phyloP scores from a whole-genome alignment of 1,139 yeast genomes.

The Williopsis jadinii region DNA sequence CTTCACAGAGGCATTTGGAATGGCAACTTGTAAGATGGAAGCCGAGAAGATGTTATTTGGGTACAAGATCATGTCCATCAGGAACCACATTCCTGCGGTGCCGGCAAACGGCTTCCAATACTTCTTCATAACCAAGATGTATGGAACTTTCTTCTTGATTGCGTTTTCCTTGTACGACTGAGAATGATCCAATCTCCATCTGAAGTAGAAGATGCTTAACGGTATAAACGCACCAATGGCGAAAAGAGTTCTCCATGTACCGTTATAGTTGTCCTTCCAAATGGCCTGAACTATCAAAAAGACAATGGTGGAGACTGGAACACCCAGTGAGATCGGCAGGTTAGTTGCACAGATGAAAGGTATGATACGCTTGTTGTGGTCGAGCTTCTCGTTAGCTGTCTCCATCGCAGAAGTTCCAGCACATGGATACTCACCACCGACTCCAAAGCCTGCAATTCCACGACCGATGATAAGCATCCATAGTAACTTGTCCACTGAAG shows the following conservation, averaged over 20 bases:
- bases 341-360: constrained; percentile 41
- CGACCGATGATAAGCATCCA: constrained; percentile 67
- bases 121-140: constrained; percentile 38
- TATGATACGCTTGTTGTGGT: constrained; percentile 36
- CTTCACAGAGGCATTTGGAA: constrained; percentile 18
- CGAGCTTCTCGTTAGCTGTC: constrained; percentile 63
- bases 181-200: constrained; percentile 42
- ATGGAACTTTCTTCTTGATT: constrained; percentile 37
- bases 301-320: constrained; percentile 42
- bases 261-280: constrained; percentile 23
- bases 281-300: constrained; percentile 43
- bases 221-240: constrained; percentile 52
- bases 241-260: constrained; percentile 45
- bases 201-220: constrained; percentile 41
- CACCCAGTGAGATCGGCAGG: constrained; percentile 44
- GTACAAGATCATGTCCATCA: constrained; percentile 45
- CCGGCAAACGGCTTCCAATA: constrained; percentile 42
- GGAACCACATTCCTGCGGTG: constrained; percentile 42
- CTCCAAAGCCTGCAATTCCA: constrained; percentile 64
- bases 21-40: constrained; percentile 29
- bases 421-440: constrained; percentile 68
- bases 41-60: constrained; percentile 46
- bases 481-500: too few species aligned
- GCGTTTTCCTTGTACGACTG: constrained; percentile 41
- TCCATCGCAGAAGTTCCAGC: constrained; percentile 62